Conservation (phyloP, 345 rosid species). For the Alliaria petiolata region DNA sequence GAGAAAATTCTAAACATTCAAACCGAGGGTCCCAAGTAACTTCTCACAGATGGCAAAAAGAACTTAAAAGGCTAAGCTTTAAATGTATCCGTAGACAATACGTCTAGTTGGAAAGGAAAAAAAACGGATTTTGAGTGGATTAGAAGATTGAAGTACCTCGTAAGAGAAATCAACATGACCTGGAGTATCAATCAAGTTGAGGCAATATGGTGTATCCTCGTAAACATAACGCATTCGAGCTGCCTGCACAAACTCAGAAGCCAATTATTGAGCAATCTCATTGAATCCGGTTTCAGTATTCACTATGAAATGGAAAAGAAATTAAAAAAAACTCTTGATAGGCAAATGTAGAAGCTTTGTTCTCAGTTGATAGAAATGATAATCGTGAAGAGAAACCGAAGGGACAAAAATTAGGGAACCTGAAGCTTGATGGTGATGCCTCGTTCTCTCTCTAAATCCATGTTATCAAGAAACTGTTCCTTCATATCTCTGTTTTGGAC, state of each 20-base stretch:
- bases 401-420: slow-evolving; percentile 33
- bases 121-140: not conserved
- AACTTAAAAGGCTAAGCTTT: not conserved
- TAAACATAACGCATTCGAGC: slow-evolving; percentile 92
- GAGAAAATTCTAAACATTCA: not conserved
- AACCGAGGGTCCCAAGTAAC: not conserved
- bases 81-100: not conserved
- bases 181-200: slow-evolving; percentile 94
- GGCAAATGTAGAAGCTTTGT: not conserved
- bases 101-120: not conserved
- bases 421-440: slow-evolving; percentile 98
- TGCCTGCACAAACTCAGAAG: slow-evolving; percentile 63
- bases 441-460: slow-evolving; percentile 98
- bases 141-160: slow-evolving; percentile 54
- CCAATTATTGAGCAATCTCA: not conserved
- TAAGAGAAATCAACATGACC: slow-evolving; percentile 98
- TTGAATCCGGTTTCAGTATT: not conserved
- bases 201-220: slow-evolving; percentile 62
- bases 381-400: not conserved
- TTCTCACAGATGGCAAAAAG: not conserved
- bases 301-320: not conserved
- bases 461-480: slow-evolving; percentile 95
- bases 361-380: not conserved
- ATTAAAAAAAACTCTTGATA: not conserved
- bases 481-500: slow-evolving; percentile 93